These are phyloP conservation scores for Sporothrix schenckii DNA, from an alignment of 2,329 filamentous ascomycete genomes.

Conservation along the genomic window DNA sequence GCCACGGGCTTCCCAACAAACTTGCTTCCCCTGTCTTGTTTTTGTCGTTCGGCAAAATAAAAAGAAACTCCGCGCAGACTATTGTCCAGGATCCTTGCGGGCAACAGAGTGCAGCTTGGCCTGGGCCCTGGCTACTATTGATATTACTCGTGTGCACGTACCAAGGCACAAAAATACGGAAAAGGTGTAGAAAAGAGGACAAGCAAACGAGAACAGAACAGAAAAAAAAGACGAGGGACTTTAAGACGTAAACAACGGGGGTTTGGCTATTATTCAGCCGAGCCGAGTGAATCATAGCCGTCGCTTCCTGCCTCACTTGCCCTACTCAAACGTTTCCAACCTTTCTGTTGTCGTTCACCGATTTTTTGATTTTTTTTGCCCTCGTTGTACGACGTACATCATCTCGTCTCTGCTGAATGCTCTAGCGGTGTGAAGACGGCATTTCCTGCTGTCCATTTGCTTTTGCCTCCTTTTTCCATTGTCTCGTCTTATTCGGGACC, in stretches of 20 bases:
- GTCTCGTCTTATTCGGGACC: background rate
- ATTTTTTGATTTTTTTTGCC: background rate
- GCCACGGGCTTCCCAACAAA: conserved; percentile 5
- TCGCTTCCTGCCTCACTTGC: background rate
- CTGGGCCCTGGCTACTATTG: background rate
- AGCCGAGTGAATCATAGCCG: conserved; percentile 6
- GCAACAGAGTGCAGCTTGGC: background rate
- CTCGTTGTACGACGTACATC: background rate
- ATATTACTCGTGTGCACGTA: conserved; percentile 23
- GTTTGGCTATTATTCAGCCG: conserved; percentile 23
- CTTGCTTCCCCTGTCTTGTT: background rate
- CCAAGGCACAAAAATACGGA: conserved; percentile 22
- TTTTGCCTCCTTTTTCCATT: background rate
- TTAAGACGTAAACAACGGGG: background rate
- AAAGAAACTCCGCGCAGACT: conserved; percentile 5
- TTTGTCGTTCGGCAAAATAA: background rate
- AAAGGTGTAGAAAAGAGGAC: conserved; percentile 11
- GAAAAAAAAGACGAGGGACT: background rate
- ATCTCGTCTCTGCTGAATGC: too few relatives aligned
- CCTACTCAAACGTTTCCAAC: background rate
- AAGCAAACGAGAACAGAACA: background rate
- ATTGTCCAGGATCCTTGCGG: background rate
- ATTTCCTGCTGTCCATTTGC: background rate
- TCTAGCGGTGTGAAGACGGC: conserved; percentile 19
- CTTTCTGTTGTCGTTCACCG: background rate